phyloP scores from a whole-genome alignment of 2,329 filamentous ascomycete species.

The Aspergillus oerlinghausenensis region DNA sequence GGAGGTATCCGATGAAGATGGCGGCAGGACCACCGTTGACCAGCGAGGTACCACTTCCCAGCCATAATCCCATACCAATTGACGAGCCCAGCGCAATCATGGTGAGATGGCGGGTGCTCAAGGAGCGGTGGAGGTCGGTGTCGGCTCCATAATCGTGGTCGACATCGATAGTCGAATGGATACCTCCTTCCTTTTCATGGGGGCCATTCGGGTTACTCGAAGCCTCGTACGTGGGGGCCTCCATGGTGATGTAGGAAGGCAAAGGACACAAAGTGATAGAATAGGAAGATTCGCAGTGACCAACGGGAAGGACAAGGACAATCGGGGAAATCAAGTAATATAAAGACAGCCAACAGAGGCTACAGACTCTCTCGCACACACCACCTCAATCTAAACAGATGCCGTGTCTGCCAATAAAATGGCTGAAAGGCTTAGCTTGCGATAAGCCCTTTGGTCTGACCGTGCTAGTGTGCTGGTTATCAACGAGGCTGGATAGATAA shows the following conservation, averaged over 20 bases:
- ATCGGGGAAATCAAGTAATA: background rate
- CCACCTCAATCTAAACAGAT: background rate
- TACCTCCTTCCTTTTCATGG: background rate
- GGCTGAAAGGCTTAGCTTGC: background rate
- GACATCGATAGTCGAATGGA: background rate
- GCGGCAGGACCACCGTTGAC: constrained; percentile 41
- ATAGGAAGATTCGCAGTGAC: background rate
- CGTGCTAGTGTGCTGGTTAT: background rate
- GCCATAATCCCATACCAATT: constrained; percentile 47
- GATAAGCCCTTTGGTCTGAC: background rate
- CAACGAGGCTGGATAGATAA: background rate
- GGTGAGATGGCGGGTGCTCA: constrained; percentile 39
- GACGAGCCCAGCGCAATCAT: constrained; percentile 38
- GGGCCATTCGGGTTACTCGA: background rate
- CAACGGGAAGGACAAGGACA: background rate
- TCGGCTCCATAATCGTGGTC: constrained; percentile 25
- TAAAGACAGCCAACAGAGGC: background rate
- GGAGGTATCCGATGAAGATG: constrained; percentile 43
- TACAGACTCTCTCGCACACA: background rate
- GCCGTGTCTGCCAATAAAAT: background rate
- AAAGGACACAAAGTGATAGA: background rate
- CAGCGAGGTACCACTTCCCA: constrained; percentile 43
- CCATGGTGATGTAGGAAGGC: background rate
- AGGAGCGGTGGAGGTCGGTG: constrained; percentile 34
- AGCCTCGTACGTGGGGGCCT: background rate